Conservation (phyloP, 2,329 filamentous ascomycete genomes). For the Xylariaceae sp. region DNA sequence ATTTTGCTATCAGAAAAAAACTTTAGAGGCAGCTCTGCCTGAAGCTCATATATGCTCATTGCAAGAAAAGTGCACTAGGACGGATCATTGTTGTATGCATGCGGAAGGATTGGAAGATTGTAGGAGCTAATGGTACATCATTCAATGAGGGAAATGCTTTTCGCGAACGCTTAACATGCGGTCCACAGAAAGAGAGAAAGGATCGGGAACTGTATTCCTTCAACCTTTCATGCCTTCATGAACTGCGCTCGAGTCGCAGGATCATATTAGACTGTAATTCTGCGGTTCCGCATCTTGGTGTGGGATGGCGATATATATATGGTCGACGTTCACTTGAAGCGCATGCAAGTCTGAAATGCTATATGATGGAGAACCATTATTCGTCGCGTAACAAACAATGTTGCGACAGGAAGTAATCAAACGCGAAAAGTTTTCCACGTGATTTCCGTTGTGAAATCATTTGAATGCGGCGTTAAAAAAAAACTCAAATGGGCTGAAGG, state of each 20-base stretch:
- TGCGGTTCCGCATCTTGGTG: slow-evolving; percentile 3
- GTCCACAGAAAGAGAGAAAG: slow-evolving; percentile 2
- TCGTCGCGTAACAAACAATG: slow-evolving; percentile 6
- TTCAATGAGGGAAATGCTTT: no score
- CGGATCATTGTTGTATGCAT: no score
- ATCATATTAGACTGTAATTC: slow-evolving; percentile 5
- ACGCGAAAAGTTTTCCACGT: slow-evolving; percentile 17
- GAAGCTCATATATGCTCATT: no score
- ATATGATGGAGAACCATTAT: slow-evolving; percentile 12
- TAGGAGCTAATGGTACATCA: no score
- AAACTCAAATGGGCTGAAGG: slow-evolving; percentile 1
- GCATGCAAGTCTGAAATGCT: slow-evolving; percentile 19
- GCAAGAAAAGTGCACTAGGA: no score
- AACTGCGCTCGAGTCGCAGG: neutral
- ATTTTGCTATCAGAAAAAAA: neutral
- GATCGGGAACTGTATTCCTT: no score
- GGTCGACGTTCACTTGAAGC: slow-evolving; percentile 20
- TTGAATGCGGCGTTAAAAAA: neutral
- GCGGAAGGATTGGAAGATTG: no score
- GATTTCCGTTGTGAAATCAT: slow-evolving; percentile 2
- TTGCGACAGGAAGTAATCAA: neutral
- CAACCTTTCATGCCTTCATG: no score
- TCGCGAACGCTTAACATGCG: slow-evolving; percentile 9
- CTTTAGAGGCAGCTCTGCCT: no score
- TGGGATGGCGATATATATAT: neutral